Evolutionary conservation across 352 stramenopile species (phyloP).

Genomic region (Pythium aquatile): DNA sequence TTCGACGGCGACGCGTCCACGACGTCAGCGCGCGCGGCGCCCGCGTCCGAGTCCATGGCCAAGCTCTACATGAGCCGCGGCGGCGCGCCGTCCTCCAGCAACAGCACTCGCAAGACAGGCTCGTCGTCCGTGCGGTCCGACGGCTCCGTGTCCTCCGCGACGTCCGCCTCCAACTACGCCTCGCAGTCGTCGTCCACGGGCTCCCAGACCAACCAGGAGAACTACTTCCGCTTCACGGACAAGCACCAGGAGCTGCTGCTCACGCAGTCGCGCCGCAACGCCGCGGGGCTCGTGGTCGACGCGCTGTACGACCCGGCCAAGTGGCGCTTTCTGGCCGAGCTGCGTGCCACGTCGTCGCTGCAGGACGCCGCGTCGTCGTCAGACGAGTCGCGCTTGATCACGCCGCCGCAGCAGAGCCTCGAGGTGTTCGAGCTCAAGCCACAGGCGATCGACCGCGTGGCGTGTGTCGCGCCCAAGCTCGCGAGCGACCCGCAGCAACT

Average conservation of each 20-base stretch:
- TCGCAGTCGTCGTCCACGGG: background rate
- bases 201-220: conserved; percentile 15
- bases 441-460: conserved; percentile 46
- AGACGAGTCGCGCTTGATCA: conserved; percentile 1
- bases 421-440: conserved; percentile 57
- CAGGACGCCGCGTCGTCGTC: background rate
- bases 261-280: conserved; percentile 46
- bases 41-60: conserved; percentile 4
- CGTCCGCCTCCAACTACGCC: background rate
- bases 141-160: background rate
- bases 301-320: conserved; percentile 58
- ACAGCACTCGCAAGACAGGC: background rate
- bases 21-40: conserved; percentile 5
- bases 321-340: conserved; percentile 46
- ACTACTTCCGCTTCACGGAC: conserved; percentile 58
- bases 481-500: conserved; percentile 27
- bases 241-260: conserved; percentile 50
- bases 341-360: conserved; percentile 15
- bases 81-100: background rate
- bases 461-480: conserved; percentile 40
- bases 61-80: conserved; percentile 7
- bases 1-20: conserved; percentile 4
- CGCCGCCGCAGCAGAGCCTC: conserved; percentile 23
- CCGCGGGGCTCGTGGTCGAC: conserved; percentile 57
- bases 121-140: conserved; percentile 1